These are phyloP conservation scores for Rhodotorula toruloides DNA, from an alignment of 768 basidiomycete genomes.

Conservation along the genomic window DNA sequence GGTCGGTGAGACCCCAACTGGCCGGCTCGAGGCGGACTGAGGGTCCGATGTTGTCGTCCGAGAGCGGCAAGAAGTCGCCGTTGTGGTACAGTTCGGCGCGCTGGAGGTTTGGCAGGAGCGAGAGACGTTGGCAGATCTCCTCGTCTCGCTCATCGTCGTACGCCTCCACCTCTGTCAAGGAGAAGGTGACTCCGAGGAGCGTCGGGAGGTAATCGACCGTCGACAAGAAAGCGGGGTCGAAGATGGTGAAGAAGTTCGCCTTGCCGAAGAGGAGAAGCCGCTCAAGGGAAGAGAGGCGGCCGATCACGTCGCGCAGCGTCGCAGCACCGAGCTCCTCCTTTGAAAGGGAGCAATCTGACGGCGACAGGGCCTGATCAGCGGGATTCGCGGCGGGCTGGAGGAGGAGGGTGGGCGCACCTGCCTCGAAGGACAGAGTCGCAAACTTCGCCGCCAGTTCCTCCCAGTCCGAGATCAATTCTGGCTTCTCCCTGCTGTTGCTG, in stretches of 20 bases:
- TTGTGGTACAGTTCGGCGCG: not conserved
- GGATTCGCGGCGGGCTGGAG: not conserved
- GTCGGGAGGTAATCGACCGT: not conserved
- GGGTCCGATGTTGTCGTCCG: not conserved
- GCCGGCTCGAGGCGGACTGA: not conserved
- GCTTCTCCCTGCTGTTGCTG: no score
- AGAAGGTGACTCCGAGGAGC: not conserved
- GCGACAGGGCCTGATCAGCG: not conserved
- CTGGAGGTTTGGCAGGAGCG: not conserved
- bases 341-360: not conserved
- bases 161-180: not conserved
- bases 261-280: not conserved
- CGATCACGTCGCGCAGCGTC: not conserved
- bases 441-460: not conserved
- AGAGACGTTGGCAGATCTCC: not conserved
- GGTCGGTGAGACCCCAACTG: not conserved
- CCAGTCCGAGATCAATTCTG: no score
- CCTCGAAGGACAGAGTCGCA: not conserved
- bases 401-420: no score
- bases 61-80: not conserved
- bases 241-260: not conserved
- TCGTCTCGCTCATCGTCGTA: not conserved
- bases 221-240: not conserved
- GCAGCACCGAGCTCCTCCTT: not conserved
- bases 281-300: not conserved